phyloP scores from a whole-genome alignment of 805 yeast species.

The Teunomyces cretensis region DNA sequence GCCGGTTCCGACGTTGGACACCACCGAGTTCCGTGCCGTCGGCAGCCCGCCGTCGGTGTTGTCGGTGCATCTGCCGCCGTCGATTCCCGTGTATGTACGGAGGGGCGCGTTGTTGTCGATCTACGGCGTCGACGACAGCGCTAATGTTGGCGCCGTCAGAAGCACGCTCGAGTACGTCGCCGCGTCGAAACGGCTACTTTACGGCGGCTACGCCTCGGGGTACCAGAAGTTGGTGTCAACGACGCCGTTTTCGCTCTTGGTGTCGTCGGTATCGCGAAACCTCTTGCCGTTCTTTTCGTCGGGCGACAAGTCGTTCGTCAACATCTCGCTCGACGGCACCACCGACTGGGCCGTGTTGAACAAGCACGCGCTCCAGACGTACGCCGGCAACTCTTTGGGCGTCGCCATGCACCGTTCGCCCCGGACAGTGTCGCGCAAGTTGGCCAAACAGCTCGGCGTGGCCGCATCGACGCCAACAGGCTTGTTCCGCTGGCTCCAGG shows the following conservation, averaged over 20 bases:
- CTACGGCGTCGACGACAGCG: constrained; percentile 28
- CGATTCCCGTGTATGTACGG: constrained; percentile 51
- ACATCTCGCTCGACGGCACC: constrained; percentile 54
- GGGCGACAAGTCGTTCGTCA: constrained; percentile 41
- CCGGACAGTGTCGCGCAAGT: constrained; percentile 30
- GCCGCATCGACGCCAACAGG: constrained; percentile 39
- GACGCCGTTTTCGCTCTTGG: constrained; percentile 43
- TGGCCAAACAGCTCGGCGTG: constrained; percentile 22
- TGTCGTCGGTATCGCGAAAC: constrained; percentile 36
- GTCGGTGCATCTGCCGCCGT: constrained; percentile 55
- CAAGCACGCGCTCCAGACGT: constrained; percentile 48
- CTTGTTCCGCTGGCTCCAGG: constrained; percentile 28
- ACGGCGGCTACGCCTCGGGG: constrained; percentile 44
- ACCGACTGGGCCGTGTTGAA: constrained; percentile 62
- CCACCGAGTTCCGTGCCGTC: constrained; percentile 37
- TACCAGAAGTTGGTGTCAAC: constrained; percentile 52
- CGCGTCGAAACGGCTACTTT: constrained; percentile 43
- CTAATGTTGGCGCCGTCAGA: constrained; percentile 15
- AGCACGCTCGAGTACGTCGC: constrained; percentile 30
- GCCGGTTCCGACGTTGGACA: constrained; percentile 18
- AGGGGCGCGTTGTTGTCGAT: constrained; percentile 52
- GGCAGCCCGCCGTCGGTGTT: constrained; percentile 52
- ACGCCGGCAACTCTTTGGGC: constrained; percentile 51
- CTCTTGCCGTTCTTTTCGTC: constrained; percentile 11
- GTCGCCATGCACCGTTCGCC: constrained; percentile 43